Base-by-base conservation (phyloP, 73 alveolate species). In the Paramecium primaurelia region DNA sequence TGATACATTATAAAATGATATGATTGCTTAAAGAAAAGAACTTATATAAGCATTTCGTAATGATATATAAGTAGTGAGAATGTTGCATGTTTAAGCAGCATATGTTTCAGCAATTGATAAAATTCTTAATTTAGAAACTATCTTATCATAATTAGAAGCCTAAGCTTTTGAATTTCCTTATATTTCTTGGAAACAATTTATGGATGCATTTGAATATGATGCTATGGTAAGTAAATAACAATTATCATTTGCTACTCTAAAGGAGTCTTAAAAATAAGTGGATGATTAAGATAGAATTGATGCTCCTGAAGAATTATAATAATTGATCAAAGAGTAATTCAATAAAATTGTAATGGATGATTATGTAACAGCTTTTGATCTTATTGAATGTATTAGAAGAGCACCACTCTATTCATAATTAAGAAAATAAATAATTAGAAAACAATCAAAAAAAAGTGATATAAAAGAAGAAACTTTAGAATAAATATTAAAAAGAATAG, bases 401-500 rank as follows among this genome's bases (percentile, higher is more conserved):
- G 75, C 86, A 34, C 90, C 90, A 28, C 49, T 71, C 14, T 89
- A 89, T 47, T 83, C 94, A 45, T 22, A 68, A 71, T 73, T 71
- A 28, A 38, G 90, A 42, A 89, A 73, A 9, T 28, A 71, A 38
- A 32, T 71, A 1, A 18, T 83, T 0, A 69, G 94, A 71, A 92
- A 71, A 88, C 32, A 86, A 60, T 92, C 96, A 34, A 42, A 69
- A 18, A 92, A 86, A 42, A 83, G 89, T 4, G 38, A 40, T 20
- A 16, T 92, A 8, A 32, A 71, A 30, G 88, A 38, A n/a, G 99
- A 96, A 83, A 94, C 98, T 1, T 71, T 96, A 22, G 86, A 88
- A 20, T 84, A 95, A 36, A 95, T 95, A 4, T 92, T 96, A 38
- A 95, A 96, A 44, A 87, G 99, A 93, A 96, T 96, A 93, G 97